Evolutionary conservation across 352 stramenopile genomes (phyloP), one percentile per base, ranked within the genome.

Genomic region (Pythium rhizo-oryzae): DNA sequence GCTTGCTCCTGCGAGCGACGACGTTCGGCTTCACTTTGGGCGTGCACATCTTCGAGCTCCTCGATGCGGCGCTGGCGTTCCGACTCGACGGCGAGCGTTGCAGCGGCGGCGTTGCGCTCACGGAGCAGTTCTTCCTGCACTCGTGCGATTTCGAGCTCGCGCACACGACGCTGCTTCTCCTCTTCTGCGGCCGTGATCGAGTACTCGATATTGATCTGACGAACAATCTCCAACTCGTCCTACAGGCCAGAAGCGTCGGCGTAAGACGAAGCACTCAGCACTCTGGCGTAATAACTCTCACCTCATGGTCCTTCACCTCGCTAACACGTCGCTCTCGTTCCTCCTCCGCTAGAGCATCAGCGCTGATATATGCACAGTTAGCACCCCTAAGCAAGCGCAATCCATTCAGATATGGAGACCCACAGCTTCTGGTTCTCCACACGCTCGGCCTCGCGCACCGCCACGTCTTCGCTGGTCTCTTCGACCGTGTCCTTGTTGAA

Each of bases 161-260:
- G 77, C 59, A 93, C 72, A 28, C 85, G 81, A 1, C 83, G 81
- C 55, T 87, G 78, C 33, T 86, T 76, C 61, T 93, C 85, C 50
- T 87, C 78, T 30, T 91, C 78, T n/a, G 81, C 82, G 4, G 78
- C 81, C 0, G 67, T 72, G 54, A 90, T 87, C 1, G 80, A 88
- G 41, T 77, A 81, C 69, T 91, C 81, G 19, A 89, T 77, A 59
- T 93, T 91, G 71, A 91, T 91, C 71, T 91, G 80, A 12, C 85
- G 82, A 52, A 91, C 81, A 55, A 93, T 78, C 25, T 65, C 79
- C 16, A 81, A 18, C 52, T 93, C 82, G 41, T 89, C 69, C 75
- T 85, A 25, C 15, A 23, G 15, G 1, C 28, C 28, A 33, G 28
- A 33, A 33, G 28, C 6, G 28, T 2, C 3, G 28, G 6, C 3